Evolutionary conservation across 352 stramenopile species (phyloP), one percentile per base, ranked within the genome.

Genomic region (Thalassiosira exigua): DNA sequence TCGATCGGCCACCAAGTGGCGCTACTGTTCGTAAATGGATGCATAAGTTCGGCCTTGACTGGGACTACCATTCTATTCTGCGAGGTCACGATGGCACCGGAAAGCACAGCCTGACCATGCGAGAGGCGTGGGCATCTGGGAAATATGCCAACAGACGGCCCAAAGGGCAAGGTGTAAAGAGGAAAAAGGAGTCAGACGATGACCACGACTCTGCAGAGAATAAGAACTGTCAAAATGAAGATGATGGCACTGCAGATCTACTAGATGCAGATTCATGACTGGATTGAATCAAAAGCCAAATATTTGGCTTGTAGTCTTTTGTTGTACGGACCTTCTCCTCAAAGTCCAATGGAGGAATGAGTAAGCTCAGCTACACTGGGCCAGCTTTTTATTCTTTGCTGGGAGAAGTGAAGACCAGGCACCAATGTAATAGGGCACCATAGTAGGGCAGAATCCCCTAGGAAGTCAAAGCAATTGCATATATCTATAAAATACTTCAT

Each of bases 111-210:
- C 19, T 7, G 22, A 9, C 14, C 4, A 42, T 56, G 58, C 50
- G 52, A 41, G 39, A 36, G 14, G 58, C 39, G 21, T 68, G 58
- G 58, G 58, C 41, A 12, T 42, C 58, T 21, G 58, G 58, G n/a
- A 56, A 56, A 36, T 68, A 41, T 56, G 58, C 58, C 19, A 53
- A 36, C 22, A 41, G 41, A 22, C 30, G 58, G 14, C 58, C 58
- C 4, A 68, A 68, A 21, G 58, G 58, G 12, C 58, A 68, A 41
- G 36, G 58, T 36, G 33, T 68, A 1, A 68, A 56, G 52, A 30
- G 32, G 22, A 44, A 44, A 14, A 44, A 14, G 36, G 7, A 44
- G 36, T 44, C 36, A 14, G 36, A 44, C 7, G 36, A 44, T 7
- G 36, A 44, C 7, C 7, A 44, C 7, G 36, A 7, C 36, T 7